Percentiles rank a stretch among this genome's conserved stretches.
phyloP scores from a whole-genome alignment of 2,329 filamentous ascomycete species.

The Exophiala oligosperma region DNA sequence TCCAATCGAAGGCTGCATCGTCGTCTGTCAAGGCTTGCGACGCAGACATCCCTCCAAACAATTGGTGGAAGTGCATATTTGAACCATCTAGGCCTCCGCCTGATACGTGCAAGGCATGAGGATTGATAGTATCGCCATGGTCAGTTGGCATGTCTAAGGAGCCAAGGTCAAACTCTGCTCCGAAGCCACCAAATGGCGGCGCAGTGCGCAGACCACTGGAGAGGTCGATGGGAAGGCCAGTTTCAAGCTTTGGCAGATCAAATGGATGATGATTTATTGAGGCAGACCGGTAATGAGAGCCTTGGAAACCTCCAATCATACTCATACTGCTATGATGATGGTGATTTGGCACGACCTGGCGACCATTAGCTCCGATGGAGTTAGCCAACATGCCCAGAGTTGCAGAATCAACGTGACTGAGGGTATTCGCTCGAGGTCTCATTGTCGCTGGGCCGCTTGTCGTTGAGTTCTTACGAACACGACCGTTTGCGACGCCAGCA shows the following conservation, averaged over 20 bases:
- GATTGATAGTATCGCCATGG: conserved; percentile 62
- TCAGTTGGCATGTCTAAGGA: conserved; percentile 40
- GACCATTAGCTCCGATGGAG: conserved; percentile 32
- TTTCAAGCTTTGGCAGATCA: conserved; percentile 80
- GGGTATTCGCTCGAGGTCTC: conserved; percentile 91
- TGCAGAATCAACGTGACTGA: conserved; percentile 83
- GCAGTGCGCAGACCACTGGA: conserved; percentile 74
- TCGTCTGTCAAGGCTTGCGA: conserved; percentile 59
- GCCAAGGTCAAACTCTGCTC: conserved; percentile 69
- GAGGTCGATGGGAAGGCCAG: conserved; percentile 67
- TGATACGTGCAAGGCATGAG: conserved; percentile 75
- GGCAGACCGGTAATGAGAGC: conserved; percentile 71
- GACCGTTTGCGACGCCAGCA: conserved; percentile 64
- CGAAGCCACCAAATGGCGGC: conserved; percentile 67
- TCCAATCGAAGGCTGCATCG: conserved; percentile 83
- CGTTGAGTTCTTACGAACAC: conserved; percentile 90
- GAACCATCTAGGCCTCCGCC: conserved; percentile 56
- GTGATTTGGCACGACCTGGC: conserved; percentile 51
- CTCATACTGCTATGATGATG: conserved; percentile 75
- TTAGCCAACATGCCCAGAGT: conserved; percentile 72
- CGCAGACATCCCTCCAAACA: conserved; percentile 57
- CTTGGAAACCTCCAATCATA: conserved; percentile 57
- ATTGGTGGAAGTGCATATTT: conserved; percentile 42
- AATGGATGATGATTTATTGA: conserved; percentile 67
- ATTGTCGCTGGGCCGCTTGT: conserved; percentile 62